phyloP scores from a whole-genome alignment of 1,284 basidiomycete species.

The Meira nashicola region DNA sequence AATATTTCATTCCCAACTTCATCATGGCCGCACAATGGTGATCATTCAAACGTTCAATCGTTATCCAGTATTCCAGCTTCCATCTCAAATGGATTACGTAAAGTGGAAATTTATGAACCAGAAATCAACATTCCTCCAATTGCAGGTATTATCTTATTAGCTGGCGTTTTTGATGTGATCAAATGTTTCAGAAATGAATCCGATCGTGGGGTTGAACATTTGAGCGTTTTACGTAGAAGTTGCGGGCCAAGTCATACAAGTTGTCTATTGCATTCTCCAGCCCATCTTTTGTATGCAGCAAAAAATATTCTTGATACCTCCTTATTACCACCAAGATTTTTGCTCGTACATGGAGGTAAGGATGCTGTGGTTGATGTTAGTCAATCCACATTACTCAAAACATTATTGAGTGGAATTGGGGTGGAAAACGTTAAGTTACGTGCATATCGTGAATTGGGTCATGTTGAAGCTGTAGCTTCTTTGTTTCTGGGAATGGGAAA shows the following conservation, averaged over 20 bases:
- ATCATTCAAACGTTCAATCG: neutral
- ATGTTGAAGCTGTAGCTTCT: conserved; percentile 50
- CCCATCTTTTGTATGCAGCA: conserved; percentile 54
- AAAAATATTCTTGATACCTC: conserved; percentile 52
- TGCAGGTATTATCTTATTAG: conserved; percentile 53
- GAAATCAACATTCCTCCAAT: conserved; percentile 51
- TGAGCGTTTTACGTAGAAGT: conserved; percentile 51
- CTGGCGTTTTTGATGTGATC: conserved; percentile 54
- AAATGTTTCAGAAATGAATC: conserved; percentile 53
- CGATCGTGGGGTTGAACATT: conserved; percentile 52
- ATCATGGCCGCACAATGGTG: neutral
- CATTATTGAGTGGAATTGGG: conserved; percentile 54
- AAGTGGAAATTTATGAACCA: conserved; percentile 52
- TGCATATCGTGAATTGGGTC: conserved; percentile 51
- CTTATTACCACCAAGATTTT: conserved; percentile 50
- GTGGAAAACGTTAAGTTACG: conserved; percentile 49
- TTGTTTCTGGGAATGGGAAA: conserved; percentile 44
- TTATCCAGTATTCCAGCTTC: neutral
- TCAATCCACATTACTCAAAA: conserved; percentile 53
- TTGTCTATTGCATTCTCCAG: conserved; percentile 54
- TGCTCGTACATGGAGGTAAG: conserved; percentile 54
- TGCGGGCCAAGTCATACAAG: conserved; percentile 53
- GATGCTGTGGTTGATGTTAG: conserved; percentile 52
- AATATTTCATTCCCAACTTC: conserved; percentile 10
- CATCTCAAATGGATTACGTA: conserved; percentile 38